These are phyloP conservation scores for Glycine soja DNA, from an alignment of 306 rosid species.

Conservation along the genomic window DNA sequence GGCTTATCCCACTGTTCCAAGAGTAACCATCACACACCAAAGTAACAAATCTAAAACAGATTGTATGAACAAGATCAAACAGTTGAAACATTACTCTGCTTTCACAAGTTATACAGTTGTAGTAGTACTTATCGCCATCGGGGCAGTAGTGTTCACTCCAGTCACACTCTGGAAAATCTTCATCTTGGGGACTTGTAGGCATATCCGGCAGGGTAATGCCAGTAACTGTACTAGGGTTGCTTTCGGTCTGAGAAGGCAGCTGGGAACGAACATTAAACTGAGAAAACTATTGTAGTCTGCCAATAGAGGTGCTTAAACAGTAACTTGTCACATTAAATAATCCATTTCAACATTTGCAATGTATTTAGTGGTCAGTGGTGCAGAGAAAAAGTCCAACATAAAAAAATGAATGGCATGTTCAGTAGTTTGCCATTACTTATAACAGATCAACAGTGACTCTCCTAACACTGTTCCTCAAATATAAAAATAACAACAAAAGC, in stretches of 20 bases:
- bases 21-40: conserved; percentile 42
- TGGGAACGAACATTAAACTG: conserved; percentile 42
- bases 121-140: conserved; percentile 81
- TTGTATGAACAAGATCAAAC: conserved; percentile 42
- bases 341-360: conserved; percentile 15
- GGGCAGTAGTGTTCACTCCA: conserved; percentile 96
- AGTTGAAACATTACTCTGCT: conserved; percentile 70
- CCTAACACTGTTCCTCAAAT: conserved; percentile 29
- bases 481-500: not conserved
- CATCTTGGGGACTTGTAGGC: conserved; percentile 53
- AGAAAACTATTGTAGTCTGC: conserved; percentile 34
- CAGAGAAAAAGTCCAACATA: conserved; percentile 1
- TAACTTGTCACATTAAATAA: conserved; percentile 39
- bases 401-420: conserved; percentile 35
- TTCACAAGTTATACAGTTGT: conserved; percentile 79
- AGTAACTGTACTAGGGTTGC: conserved; percentile 52
- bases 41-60: conserved; percentile 33
- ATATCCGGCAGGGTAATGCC: conserved; percentile 49
- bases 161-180: conserved; percentile 70
- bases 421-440: conserved; percentile 31
- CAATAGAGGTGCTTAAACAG: conserved; percentile 37
- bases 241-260: conserved; percentile 56
- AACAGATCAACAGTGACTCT: conserved; percentile 19
- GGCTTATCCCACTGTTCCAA: conserved; percentile 90
- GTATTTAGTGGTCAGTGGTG: conserved; percentile 9